These are phyloP conservation scores for Triticum urartu DNA, from an alignment of 176 grass and related monocot species.

Conservation along the genomic window DNA sequence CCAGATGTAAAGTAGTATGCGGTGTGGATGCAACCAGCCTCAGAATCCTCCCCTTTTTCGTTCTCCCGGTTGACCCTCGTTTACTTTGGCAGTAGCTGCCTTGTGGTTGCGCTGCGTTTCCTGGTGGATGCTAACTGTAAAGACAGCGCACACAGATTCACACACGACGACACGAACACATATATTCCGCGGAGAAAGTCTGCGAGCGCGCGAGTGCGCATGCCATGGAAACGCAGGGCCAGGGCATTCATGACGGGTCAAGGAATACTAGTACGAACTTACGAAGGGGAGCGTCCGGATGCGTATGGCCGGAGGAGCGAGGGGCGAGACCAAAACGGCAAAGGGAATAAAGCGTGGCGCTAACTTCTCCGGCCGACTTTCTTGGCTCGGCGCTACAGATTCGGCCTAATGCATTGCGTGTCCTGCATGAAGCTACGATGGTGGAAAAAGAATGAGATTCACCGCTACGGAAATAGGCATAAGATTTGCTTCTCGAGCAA, in stretches of 20 bases:
- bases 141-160: neutral
- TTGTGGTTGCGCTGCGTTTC: neutral
- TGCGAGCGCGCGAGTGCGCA: neutral
- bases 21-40: neutral
- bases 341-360: neutral
- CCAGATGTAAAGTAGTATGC: neutral
- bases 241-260: neutral
- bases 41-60: neutral
- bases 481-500: too few relatives aligned
- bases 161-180: neutral
- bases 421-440: neutral
- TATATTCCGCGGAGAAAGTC: neutral
- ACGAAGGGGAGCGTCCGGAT: neutral
- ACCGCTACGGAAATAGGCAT: neutral
- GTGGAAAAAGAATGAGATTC: neutral
- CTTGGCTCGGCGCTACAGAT: too few relatives aligned
- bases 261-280: too few relatives aligned
- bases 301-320: neutral
- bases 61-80: neutral
- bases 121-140: constrained; percentile 38
- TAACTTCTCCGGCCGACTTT: neutral
- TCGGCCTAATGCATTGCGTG: neutral
- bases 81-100: neutral
- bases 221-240: neutral
- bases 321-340: neutral